phyloP scores from a whole-genome alignment of 2,329 filamentous ascomycete genomes.

The Aspergillus costaricaensis region DNA sequence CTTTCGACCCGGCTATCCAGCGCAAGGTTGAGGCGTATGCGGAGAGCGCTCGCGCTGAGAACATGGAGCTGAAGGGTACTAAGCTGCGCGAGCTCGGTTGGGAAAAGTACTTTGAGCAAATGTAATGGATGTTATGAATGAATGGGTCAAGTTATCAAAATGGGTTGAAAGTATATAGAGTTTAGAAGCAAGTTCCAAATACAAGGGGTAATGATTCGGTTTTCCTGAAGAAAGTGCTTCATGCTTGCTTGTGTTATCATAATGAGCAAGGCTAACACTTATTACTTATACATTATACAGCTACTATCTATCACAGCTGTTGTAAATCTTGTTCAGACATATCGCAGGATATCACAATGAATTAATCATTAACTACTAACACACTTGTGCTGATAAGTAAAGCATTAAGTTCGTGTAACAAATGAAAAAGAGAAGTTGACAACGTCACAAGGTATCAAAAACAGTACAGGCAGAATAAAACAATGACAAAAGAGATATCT shows the following conservation, averaged over 20 bases:
- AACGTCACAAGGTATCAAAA: background rate
- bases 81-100: slow-evolving; percentile 47
- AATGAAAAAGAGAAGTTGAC: background rate
- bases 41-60: slow-evolving; percentile 43
- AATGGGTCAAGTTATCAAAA: background rate
- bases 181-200: background rate
- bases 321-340: too few species aligned
- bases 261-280: too few species aligned
- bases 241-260: background rate
- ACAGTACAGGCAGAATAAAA: background rate
- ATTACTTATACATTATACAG: too few species aligned
- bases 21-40: slow-evolving; percentile 47
- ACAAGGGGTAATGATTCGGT: background rate
- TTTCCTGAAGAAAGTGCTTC: background rate
- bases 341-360: background rate
- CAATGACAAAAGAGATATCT: slow-evolving; percentile 9
- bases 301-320: too few species aligned
- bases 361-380: slow-evolving; percentile 10
- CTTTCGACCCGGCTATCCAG: slow-evolving; percentile 45
- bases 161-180: slow-evolving; percentile 6
- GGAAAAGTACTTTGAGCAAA: slow-evolving; percentile 49
- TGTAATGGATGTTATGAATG: slow-evolving; percentile 28
- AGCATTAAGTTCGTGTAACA: background rate
- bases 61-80: slow-evolving; percentile 45
- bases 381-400: background rate